Percentiles rank a stretch among this genome's conserved stretches.
Evolutionary conservation across 306 rosid species (phyloP).

Genomic region (Medicago lupulina): DNA sequence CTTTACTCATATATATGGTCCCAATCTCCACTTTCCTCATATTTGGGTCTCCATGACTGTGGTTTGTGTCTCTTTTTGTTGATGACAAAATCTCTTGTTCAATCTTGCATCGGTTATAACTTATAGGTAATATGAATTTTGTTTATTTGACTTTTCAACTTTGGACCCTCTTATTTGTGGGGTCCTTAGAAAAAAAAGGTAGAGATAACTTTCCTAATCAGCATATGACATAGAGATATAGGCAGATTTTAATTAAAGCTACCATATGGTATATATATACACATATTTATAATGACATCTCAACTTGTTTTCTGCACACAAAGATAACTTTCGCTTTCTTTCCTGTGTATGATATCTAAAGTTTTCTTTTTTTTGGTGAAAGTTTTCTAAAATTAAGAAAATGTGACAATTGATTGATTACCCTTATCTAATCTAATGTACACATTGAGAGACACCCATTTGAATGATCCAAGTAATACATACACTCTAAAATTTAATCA

Average conservation of each 20-base stretch:
- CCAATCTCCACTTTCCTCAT: slow-evolving; percentile 39
- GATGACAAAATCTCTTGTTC: slow-evolving; percentile 37
- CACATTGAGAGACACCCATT: not conserved
- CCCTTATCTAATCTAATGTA: slow-evolving; percentile 33
- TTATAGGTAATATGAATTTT: slow-evolving; percentile 3
- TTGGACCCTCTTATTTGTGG: slow-evolving; percentile 7
- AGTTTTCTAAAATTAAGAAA: slow-evolving; percentile 39
- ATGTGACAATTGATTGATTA: slow-evolving; percentile 16
- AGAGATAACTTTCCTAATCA: slow-evolving; percentile 48
- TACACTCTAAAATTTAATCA: no score
- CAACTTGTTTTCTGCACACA: slow-evolving; percentile 17
- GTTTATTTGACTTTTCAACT: not conserved
- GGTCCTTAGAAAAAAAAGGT: slow-evolving; percentile 45
- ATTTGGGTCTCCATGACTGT: slow-evolving; percentile 21
- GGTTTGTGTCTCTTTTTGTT: slow-evolving; percentile 39
- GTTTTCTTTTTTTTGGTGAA: slow-evolving; percentile 15
- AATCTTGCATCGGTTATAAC: slow-evolving; percentile 16
- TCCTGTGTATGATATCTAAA: slow-evolving; percentile 27
- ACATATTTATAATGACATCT: slow-evolving; percentile 27
- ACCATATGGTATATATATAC: slow-evolving; percentile 13
- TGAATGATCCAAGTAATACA: not conserved
- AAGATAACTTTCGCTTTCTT: slow-evolving; percentile 16
- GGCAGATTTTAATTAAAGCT: slow-evolving; percentile 37
- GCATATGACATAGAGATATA: slow-evolving; percentile 31
- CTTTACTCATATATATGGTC: slow-evolving; percentile 29